Evolutionary conservation across 2,329 filamentous ascomycete genomes (phyloP).

Genomic region (Fusarium sp.): DNA sequence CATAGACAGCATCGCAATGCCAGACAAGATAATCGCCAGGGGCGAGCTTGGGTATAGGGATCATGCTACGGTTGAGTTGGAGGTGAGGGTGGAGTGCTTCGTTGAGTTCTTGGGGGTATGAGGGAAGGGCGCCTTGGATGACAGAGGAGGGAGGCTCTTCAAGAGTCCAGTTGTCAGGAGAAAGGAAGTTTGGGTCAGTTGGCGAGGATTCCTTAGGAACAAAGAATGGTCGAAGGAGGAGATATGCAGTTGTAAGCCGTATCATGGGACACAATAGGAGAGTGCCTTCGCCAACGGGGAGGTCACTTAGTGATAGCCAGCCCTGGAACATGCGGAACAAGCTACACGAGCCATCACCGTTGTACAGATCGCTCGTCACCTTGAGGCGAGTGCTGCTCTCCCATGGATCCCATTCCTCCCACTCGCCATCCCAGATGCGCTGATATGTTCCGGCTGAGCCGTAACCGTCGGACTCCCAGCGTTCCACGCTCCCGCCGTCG

Average conservation of each 20-base stretch:
- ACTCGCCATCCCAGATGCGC: conserved; percentile 73
- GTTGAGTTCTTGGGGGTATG: conserved; percentile 76
- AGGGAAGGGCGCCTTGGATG: conserved; percentile 77
- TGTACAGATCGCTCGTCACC: conserved; percentile 77
- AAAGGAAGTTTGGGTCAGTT: conserved; percentile 54
- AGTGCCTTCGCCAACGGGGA: conserved; percentile 75
- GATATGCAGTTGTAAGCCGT: conserved; percentile 78
- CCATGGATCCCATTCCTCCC: conserved; percentile 83
- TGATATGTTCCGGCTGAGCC: conserved; percentile 71
- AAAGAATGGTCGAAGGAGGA: conserved; percentile 82
- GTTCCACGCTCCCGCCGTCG: conserved; percentile 73
- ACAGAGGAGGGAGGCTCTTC: conserved; percentile 58
- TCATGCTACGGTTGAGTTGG: conserved; percentile 72
- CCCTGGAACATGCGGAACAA: conserved; percentile 86
- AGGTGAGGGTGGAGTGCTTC: conserved; percentile 76
- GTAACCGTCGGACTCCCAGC: conserved; percentile 76
- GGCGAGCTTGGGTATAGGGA: conserved; percentile 74
- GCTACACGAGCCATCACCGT: conserved; percentile 77
- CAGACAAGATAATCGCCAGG: conserved; percentile 82
- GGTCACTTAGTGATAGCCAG: conserved; percentile 76
- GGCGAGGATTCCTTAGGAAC: conserved; percentile 51
- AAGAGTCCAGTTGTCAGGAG: conserved; percentile 67
- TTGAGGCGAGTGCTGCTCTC: conserved; percentile 74
- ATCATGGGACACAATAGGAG: conserved; percentile 80
- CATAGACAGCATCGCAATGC: conserved; percentile 79